These are phyloP conservation scores for Pseudodiploospora longispora DNA, from an alignment of 2,329 filamentous ascomycete species.

Conservation along the genomic window DNA sequence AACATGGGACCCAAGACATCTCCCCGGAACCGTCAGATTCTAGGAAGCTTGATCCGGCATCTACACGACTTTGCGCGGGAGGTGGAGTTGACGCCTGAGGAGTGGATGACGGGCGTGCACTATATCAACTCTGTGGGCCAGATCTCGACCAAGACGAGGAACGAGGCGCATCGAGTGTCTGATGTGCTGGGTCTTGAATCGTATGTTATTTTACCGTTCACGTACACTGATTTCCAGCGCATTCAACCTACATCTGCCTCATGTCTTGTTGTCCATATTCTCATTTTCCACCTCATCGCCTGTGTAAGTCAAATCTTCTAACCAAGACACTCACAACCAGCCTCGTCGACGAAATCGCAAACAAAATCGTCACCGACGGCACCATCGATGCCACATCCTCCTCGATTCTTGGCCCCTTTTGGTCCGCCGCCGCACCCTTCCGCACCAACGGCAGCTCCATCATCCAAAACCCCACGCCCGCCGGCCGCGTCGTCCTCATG, in stretches of 20 bases:
- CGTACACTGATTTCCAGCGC: too few relatives aligned
- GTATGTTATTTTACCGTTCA: constrained; percentile 31
- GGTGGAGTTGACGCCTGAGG: constrained; percentile 66
- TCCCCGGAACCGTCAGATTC: constrained; percentile 55
- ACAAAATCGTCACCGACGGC: constrained; percentile 54
- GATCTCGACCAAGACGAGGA: constrained; percentile 58
- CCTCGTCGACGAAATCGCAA: constrained; percentile 53
- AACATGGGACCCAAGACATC: constrained; percentile 63
- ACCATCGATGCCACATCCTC: constrained; percentile 61
- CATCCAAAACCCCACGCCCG: constrained; percentile 51
- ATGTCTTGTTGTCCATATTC: too few relatives aligned
- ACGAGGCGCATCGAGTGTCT: constrained; percentile 65
- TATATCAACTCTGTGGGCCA: constrained; percentile 70
- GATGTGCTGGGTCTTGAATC: constrained; percentile 69
- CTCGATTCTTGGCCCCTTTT: constrained; percentile 71
- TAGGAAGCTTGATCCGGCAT: constrained; percentile 58
- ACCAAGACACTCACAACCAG: constrained; percentile 23
- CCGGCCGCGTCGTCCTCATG: constrained; percentile 57
- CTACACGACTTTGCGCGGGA: constrained; percentile 74
- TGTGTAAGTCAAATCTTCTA: background rate
- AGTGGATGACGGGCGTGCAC: constrained; percentile 69
- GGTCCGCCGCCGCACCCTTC: constrained; percentile 68
- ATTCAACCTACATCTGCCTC: too few relatives aligned
- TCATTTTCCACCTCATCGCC: background rate
- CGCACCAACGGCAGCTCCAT: constrained; percentile 57